Base-by-base conservation (phyloP, 805 yeast genomes). In the Torulaspora franciscae region DNA sequence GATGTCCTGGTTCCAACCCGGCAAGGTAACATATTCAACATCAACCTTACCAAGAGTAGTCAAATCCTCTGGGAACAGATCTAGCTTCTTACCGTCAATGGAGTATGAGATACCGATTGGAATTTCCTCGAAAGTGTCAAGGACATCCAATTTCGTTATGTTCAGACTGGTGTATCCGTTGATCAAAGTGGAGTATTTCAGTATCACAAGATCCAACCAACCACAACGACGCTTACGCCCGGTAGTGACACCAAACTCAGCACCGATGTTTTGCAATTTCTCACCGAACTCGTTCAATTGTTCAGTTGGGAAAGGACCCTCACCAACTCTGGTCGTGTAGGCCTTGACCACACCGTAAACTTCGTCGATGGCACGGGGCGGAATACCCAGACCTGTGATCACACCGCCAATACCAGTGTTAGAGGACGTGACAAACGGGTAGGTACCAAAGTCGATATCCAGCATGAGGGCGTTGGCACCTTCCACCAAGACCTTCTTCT, bases 181-280 rank as follows among this genome's bases (percentile, higher is more conserved):
- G 67, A 93, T 87, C 64, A 82, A 69, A 46, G 89, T 80, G 30
- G 97, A 88, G 72, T 93, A 91, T 67, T 85, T 86, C 68, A 93
- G 73, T 23, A 93, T 96, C 19, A 93, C 98, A 58, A 93, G 74
- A 70, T 93, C 99, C 64, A 93, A 80, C 99, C 99, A 93, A 46
- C 99, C 99, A 69, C 99, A 93, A 72, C 99, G 83, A 75, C 99
- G 85, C 77, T 90, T 89, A 73, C 99, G 83, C 56, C 99, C 99
- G 29, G 99, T 93, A 52, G 99, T 93, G 57, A 93, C 99, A 70
- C 99, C 99, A 61, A 65, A 86, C 71, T 93, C 99, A 47, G 90
- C 95, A 61, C 99, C 99, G 51, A 93, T 86, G 35, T 75, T 70
- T 68, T 93, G 99, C 63, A 93, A 75, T 54, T 80, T 79, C 59